These are phyloP conservation scores for Wallacemonas sp. DNA, from an alignment of 208 protist species.

Conservation along the genomic window DNA sequence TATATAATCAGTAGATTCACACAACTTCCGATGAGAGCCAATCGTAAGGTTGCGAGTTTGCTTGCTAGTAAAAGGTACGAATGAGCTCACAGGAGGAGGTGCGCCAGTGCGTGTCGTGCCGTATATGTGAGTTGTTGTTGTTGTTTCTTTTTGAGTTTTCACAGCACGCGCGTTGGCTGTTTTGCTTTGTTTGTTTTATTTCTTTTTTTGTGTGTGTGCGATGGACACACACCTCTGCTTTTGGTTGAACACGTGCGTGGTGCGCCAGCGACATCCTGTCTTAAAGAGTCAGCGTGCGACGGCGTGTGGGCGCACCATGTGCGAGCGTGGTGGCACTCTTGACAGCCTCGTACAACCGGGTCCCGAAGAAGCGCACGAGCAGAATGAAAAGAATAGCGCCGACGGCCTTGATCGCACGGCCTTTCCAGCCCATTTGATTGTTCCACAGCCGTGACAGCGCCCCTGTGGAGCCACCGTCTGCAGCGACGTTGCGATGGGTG, in stretches of 20 bases:
- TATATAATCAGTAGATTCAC: too few species aligned
- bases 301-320: slow-evolving; percentile 22
- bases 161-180: too few species aligned
- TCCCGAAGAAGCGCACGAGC: slow-evolving; percentile 30
- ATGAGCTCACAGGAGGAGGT: too few species aligned
- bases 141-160: too few species aligned
- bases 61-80: too few species aligned
- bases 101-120: too few species aligned
- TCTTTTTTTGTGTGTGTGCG: too few species aligned
- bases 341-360: slow-evolving; percentile 19
- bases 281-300: slow-evolving; percentile 32
- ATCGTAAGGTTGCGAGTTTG: too few species aligned
- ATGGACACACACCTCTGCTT: too few species aligned
- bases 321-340: slow-evolving; percentile 18
- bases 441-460: neutral
- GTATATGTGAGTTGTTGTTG: too few species aligned
- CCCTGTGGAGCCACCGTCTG: neutral
- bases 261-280: neutral
- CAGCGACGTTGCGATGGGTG: neutral
- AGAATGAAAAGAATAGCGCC: slow-evolving; percentile 23
- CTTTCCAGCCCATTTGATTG: slow-evolving; percentile 19
- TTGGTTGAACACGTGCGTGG: neutral
- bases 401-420: slow-evolving; percentile 20
- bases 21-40: too few species aligned
- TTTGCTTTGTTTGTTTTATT: too few species aligned